Conservation (phyloP, 352 stramenopile species). For the Saprolegnia parasitica region DNA sequence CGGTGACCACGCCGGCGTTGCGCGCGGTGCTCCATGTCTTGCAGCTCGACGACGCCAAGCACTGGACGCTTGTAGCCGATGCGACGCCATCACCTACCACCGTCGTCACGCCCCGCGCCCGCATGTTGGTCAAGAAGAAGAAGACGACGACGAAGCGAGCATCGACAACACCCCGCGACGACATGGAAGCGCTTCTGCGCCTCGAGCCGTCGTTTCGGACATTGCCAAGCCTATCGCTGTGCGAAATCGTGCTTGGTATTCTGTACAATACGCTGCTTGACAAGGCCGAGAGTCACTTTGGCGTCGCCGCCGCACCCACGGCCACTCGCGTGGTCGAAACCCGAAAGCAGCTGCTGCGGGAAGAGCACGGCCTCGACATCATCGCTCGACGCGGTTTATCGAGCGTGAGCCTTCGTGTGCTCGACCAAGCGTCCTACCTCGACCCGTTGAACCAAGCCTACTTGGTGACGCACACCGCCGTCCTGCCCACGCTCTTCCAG, state of each 20-base stretch:
- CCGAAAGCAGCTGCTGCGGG: slow-evolving; percentile 12
- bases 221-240: slow-evolving; percentile 11
- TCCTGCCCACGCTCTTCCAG: slow-evolving; percentile 41
- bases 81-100: neutral
- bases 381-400: neutral
- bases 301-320: neutral
- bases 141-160: slow-evolving; percentile 2
- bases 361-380: neutral
- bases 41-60: neutral
- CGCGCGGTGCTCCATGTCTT: slow-evolving; percentile 3
- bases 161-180: neutral
- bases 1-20: neutral
- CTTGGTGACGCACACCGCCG: slow-evolving; percentile 35
- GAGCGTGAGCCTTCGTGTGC: slow-evolving; percentile 36
- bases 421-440: slow-evolving; percentile 69
- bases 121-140: slow-evolving; percentile 22
- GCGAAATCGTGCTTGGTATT: slow-evolving; percentile 12
- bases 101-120: neutral
- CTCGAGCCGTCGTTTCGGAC: neutral
- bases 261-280: slow-evolving; percentile 24
- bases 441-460: slow-evolving; percentile 42
- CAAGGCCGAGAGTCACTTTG: neutral
- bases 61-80: neutral
- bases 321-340: neutral
- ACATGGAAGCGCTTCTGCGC: slow-evolving; percentile 21